Evolutionary conservation across 2,329 filamentous ascomycete species (phyloP).

Genomic region (Geoglossum cookeanum): DNA sequence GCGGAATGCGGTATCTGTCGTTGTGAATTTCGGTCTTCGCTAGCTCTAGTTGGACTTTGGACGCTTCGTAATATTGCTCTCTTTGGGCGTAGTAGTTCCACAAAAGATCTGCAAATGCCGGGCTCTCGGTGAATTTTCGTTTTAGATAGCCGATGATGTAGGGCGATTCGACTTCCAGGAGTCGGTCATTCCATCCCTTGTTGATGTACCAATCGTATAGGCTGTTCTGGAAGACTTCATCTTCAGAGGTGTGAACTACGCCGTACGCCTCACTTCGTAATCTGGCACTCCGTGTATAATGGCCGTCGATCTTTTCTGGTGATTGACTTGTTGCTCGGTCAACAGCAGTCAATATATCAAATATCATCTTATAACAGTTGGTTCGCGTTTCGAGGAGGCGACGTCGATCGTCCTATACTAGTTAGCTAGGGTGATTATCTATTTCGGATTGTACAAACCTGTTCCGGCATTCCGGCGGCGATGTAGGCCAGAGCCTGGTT

Average conservation of each 20-base stretch:
- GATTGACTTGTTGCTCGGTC: constrained; percentile 51
- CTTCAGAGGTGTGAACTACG: constrained; percentile 70
- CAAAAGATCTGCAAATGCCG: constrained; percentile 70
- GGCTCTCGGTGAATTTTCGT: constrained; percentile 50
- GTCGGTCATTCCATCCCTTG: constrained; percentile 65
- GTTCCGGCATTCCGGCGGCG: constrained; percentile 55
- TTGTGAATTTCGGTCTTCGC: constrained; percentile 45
- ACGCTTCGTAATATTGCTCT: constrained; percentile 68
- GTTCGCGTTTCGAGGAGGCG: constrained; percentile 51
- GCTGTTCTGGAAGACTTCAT: constrained; percentile 88
- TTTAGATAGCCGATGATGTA: constrained; percentile 77
- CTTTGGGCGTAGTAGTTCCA: constrained; percentile 85
- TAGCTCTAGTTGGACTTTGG: constrained; percentile 65
- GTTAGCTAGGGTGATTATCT: constrained; percentile 6
- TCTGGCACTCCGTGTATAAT: constrained; percentile 53
- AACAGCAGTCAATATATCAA: constrained; percentile 58
- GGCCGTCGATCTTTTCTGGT: constrained; percentile 59
- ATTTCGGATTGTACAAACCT: constrained; percentile 19
- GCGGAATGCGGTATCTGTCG: constrained; percentile 43
- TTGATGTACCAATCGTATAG: constrained; percentile 96
- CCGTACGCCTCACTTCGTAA: constrained; percentile 77
- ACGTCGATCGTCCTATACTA: constrained; percentile 42
- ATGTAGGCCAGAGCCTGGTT: constrained; percentile 76
- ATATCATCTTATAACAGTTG: constrained; percentile 71
- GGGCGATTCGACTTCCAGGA: constrained; percentile 66